Evolutionary conservation across 352 stramenopile genomes (phyloP), one percentile per base, ranked within the genome.

Genomic region (Phytophthora megakarya): DNA sequence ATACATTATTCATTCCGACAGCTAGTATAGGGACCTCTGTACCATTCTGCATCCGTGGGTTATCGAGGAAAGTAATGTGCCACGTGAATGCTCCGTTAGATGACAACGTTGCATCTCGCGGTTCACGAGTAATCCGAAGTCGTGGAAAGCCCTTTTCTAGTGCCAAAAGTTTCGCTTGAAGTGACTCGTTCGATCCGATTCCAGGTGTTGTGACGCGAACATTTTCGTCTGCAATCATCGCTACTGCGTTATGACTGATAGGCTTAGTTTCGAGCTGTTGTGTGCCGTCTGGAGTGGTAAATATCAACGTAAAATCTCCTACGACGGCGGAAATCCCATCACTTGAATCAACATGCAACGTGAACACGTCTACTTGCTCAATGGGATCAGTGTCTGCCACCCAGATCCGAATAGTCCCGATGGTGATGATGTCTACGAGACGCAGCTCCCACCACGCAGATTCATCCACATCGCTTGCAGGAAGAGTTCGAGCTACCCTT

Each of bases 371-470:
- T 0, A 61, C 77, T 11, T 67, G 61, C 0, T 70, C 46, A 21
- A 73, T 67, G 5, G 67, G 65, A 19, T 74, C 50, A 0, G 54
- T 54, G 3, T 72, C 58, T 0, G 76, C 55, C 15, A 88, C 40
- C 80, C 82, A 91, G 13, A 89, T 60, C 4, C 80, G 76, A 51
- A 93, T 73, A 0, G 84, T 91, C 1, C 84, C 82, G 15, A 93
- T 72, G 2, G 65, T 66, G 2, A 63, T 60, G 10, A 64, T 49
- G 3, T 86, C 51, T 4, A 88, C 13, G 5, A 93, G 61, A 9
- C 79, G 65, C 0, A 96, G 63, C 45, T 92, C 76, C 85, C 85
- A 96, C 85, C 85, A 96, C 8, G 84, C 60, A 16, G 67, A 66
- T 32, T 66, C 57, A n/a, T 68, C 38, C 11, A 65, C 54, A 11